Evolutionary conservation across 495 filamentous ascomycete genomes (phyloP).

Genomic region (Penicillium lividum): DNA sequence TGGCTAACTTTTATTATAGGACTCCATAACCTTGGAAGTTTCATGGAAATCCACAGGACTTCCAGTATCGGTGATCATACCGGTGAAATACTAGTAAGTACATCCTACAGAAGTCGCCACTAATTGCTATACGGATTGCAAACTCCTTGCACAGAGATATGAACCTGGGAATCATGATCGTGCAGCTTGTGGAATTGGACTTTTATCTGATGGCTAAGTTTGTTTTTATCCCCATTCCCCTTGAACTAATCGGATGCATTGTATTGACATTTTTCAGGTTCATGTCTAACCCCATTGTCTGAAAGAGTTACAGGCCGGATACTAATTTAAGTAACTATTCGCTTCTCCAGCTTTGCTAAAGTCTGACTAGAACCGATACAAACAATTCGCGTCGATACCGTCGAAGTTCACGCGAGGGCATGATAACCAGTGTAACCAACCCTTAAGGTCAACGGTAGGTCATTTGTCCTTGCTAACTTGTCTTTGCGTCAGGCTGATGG

Average conservation of each 20-base stretch:
- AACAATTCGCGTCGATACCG: not conserved
- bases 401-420: not conserved
- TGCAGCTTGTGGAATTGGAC: too few relatives aligned
- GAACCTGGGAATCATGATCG: too few relatives aligned
- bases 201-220: not conserved
- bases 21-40: too few relatives aligned
- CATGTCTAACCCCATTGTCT: not conserved
- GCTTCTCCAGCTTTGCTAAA: not conserved
- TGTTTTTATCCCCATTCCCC: not conserved
- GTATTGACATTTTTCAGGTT: not conserved
- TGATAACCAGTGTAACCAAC: too few relatives aligned
- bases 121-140: too few relatives aligned
- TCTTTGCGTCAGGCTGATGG: not conserved
- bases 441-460: not conserved
- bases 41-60: too few relatives aligned
- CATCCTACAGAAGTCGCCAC: too few relatives aligned
- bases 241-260: not conserved
- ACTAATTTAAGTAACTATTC: not conserved
- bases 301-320: not conserved
- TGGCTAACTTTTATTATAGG: too few relatives aligned
- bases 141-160: too few relatives aligned
- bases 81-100: too few relatives aligned
- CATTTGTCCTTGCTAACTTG: not conserved
- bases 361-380: not conserved
- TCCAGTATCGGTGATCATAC: too few relatives aligned